Evolutionary conservation across 768 basidiomycete species (phyloP), one percentile per base, ranked within the genome.

Genomic region (Cyclocybe aegerita): DNA sequence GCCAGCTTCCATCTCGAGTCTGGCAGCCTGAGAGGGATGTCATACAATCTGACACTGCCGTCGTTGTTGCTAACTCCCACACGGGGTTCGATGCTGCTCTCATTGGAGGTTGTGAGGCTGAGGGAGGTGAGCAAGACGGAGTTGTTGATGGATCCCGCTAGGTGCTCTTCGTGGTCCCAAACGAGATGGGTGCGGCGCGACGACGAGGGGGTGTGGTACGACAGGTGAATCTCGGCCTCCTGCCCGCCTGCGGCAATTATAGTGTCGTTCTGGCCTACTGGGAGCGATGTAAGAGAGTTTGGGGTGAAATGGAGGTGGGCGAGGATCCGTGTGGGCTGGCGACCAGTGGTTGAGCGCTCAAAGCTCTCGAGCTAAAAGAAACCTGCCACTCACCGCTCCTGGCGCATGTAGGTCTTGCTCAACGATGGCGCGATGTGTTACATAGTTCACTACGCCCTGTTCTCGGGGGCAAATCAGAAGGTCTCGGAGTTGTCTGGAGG

Each of bases 21-120:
- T 38, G 73, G 68, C 7, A 70, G 71, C 30, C 84, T 73, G 32
- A 85, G 65, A 2, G 86, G 78, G 9, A 94, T 71, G 46, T 90
- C 85, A 62, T 88, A 94, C 60, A 95, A 83, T 65, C 84, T 87
- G 60, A 96, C 81, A 0, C 81, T 81, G 46, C 78, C 76, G 61
- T 95, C 93, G 65, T 97, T 97, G 63, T 94, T 94, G 70, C 86
- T 89, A 53, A 95, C 82, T 17, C 83, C 79, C 39, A 94, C 75
- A 7, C 92, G 75, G 0, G 92, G 92, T 59, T 91, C 88, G 7
- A 78, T 76, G 54, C 80, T 81, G 64, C 80, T 84, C 62, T 86
- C 73, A 52, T 81, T 69, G 15, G 85, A 81, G 32, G 74, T 72
- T 8, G 82, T 78, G 33, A 87, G 68, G 57, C 75, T 82, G 52